phyloP scores from a whole-genome alignment of 2,329 filamentous ascomycete genomes.

The Chaetomiaceae sp. region DNA sequence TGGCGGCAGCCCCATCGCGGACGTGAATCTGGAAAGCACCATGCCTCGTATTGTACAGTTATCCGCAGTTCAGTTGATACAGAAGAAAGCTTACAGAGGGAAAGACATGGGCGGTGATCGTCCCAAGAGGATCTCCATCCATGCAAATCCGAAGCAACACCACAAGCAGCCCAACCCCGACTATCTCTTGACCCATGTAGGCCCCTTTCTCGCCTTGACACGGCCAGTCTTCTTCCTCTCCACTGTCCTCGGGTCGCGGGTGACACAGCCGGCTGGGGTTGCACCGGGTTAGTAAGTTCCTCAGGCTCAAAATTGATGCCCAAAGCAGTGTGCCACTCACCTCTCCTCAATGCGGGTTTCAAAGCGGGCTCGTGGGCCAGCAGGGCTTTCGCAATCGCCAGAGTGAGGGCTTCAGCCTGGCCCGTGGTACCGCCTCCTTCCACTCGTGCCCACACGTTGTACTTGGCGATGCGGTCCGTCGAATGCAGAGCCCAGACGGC shows the following conservation, averaged over 20 bases:
- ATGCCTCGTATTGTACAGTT: conserved; percentile 21
- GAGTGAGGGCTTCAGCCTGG: conserved; percentile 88
- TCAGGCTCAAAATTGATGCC: conserved; percentile 7
- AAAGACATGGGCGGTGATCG: not conserved
- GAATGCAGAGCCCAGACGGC: conserved; percentile 85
- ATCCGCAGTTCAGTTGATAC: conserved; percentile 19
- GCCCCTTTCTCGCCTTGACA: conserved; percentile 96
- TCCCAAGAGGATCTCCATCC: conserved; percentile 7
- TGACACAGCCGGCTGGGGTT: conserved; percentile 77
- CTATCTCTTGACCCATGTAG: conserved; percentile 89
- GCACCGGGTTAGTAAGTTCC: conserved; percentile 38
- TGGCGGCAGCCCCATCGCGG: not conserved
- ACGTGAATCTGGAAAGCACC: conserved; percentile 6
- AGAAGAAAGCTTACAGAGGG: conserved; percentile 17
- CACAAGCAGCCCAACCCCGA: conserved; percentile 8
- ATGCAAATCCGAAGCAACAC: conserved; percentile 15
- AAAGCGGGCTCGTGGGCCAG: conserved; percentile 87
- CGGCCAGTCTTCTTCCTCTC: conserved; percentile 98
- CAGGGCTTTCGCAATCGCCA: conserved; percentile 84
- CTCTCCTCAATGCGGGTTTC: conserved; percentile 81
- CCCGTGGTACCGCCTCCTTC: conserved; percentile 87
- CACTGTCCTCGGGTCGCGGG: conserved; percentile 83
- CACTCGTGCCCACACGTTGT: conserved; percentile 88
- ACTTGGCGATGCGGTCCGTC: conserved; percentile 83
- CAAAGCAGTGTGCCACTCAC: conserved; percentile 49